Percentiles rank a stretch among this genome's conserved stretches.
phyloP scores from a whole-genome alignment of 768 basidiomycete species.

The Naganishia onofrii region DNA sequence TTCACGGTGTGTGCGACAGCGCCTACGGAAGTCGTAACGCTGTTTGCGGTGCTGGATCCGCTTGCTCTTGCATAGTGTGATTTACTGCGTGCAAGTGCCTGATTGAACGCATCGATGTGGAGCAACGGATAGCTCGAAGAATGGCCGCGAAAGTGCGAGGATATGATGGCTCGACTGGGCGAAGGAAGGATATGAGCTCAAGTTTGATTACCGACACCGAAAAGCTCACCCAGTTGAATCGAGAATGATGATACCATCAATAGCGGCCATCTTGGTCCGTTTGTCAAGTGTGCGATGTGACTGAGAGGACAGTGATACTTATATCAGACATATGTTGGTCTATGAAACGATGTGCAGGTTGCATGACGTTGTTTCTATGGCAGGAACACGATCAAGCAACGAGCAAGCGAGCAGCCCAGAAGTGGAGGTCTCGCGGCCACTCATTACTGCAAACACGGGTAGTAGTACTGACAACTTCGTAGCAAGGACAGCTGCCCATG shows the following conservation, averaged over 20 bases:
- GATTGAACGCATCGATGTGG: slow-evolving; percentile 81
- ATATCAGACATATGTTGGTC: no score
- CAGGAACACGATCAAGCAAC: neutral
- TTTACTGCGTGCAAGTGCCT: slow-evolving; percentile 62
- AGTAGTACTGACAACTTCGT: no score
- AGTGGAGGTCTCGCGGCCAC: no score
- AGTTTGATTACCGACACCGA: neutral
- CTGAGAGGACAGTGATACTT: no score
- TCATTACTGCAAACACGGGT: no score
- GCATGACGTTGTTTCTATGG: neutral
- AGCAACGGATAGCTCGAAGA: slow-evolving; percentile 74
- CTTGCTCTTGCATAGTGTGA: neutral
- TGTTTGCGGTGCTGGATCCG: neutral
- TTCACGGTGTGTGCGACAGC: slow-evolving; percentile 31
- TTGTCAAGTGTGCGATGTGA: no score
- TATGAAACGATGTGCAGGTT: no score
- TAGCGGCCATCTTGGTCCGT: slow-evolving; percentile 43
- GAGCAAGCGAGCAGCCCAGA: no score
- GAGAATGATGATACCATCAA: slow-evolving; percentile 51
- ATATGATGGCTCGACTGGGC: slow-evolving; percentile 68
- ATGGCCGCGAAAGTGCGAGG: slow-evolving; percentile 80
- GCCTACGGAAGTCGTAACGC: slow-evolving; percentile 17
- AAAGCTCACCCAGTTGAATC: slow-evolving; percentile 45
- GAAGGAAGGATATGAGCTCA: neutral
- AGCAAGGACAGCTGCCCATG: no score